These are phyloP conservation scores for Amauroascus verrucosus DNA, from an alignment of 2,329 filamentous ascomycete genomes.

Conservation along the genomic window DNA sequence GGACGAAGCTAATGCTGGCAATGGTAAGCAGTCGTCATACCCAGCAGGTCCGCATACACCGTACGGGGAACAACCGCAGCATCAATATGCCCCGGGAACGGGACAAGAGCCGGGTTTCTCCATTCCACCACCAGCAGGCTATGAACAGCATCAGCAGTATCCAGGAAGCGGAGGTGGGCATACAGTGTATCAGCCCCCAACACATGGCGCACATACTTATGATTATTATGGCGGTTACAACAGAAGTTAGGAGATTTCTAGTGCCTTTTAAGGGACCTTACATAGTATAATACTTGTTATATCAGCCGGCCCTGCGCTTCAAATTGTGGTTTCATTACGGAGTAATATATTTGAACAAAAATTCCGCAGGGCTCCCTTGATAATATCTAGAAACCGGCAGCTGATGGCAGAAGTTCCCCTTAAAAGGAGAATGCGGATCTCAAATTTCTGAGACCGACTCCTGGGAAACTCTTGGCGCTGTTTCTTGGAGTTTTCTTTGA, in stretches of 20 bases:
- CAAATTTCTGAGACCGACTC: no score
- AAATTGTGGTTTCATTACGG: no score
- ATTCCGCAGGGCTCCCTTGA: no score
- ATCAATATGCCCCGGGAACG: background rate
- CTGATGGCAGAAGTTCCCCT: no score
- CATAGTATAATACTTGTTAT: background rate
- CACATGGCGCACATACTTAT: slow-evolving; percentile 18
- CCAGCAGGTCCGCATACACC: background rate
- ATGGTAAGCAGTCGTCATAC: background rate
- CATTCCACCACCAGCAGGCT: slow-evolving; percentile 17
- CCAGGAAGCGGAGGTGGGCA: slow-evolving; percentile 4
- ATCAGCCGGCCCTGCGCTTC: no score
- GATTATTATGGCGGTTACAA: slow-evolving; percentile 16
- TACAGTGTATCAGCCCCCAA: slow-evolving; percentile 17
- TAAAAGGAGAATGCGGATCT: no score
- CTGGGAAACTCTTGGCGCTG: no score
- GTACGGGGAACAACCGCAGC: slow-evolving; percentile 12
- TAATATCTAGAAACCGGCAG: no score
- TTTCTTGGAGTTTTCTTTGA: no score
- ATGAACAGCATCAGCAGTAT: slow-evolving; percentile 16
- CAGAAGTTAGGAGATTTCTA: background rate
- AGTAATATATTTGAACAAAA: no score
- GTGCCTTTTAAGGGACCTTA: background rate
- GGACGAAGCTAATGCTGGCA: background rate
- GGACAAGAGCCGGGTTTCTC: slow-evolving; percentile 12